phyloP scores from a whole-genome alignment of 31 red algal genomes.

The Bonnemaisonia californica region DNA sequence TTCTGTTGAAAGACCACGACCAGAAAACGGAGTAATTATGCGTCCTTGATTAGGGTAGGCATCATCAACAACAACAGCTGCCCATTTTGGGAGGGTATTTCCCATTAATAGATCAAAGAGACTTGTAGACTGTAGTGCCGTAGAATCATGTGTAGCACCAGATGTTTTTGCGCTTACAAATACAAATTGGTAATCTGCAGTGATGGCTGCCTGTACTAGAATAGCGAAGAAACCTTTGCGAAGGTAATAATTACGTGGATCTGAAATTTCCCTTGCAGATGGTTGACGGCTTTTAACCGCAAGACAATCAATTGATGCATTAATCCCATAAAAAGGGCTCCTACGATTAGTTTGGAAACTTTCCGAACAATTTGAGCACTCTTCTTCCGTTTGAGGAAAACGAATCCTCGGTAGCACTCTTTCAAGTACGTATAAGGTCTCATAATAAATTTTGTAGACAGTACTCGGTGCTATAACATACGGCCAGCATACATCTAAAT shows the following conservation, averaged over 20 bases:
- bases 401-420: not conserved
- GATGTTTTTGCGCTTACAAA: not conserved
- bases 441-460: not conserved
- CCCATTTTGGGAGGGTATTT: constrained; percentile 7
- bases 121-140: not conserved
- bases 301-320: not conserved
- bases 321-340: not conserved
- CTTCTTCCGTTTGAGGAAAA: not conserved
- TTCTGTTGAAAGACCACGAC: not conserved
- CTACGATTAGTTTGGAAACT: not conserved
- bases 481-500: not conserved
- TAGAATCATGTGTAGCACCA: constrained; percentile 1
- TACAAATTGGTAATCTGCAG: no score
- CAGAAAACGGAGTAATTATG: constrained; percentile 20
- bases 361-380: not conserved
- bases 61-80: constrained; percentile 29
- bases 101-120: not conserved
- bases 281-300: not conserved
- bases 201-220: no score
- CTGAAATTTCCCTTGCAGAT: not conserved
- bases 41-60: constrained; percentile 17
- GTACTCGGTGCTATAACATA: not conserved
- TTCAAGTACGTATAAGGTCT: constrained; percentile 1
- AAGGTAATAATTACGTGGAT: not conserved
- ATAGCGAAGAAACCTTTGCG: no score